Percentiles rank a stretch among this genome's conserved stretches.
Evolutionary conservation across 2,329 filamentous ascomycete species (phyloP).

Genomic region (Emericellopsis atlantica): DNA sequence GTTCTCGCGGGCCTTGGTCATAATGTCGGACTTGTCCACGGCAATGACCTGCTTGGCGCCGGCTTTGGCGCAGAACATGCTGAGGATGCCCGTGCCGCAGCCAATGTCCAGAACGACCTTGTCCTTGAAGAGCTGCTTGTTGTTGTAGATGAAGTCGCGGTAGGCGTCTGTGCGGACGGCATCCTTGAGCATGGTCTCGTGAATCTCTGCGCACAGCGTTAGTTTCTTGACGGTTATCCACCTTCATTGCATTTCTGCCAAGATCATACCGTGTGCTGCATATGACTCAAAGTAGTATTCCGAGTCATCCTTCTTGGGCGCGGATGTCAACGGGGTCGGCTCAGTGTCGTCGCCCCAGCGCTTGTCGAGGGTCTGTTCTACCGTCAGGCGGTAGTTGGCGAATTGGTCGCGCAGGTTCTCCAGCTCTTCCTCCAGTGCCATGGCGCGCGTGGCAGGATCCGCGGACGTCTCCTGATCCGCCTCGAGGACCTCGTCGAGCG

Average conservation of each 20-base stretch:
- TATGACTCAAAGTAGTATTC: slow-evolving; percentile 50
- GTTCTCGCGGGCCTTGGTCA: slow-evolving; percentile 75
- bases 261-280: slow-evolving; percentile 39
- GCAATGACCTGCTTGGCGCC: slow-evolving; percentile 79
- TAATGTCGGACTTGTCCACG: slow-evolving; percentile 86
- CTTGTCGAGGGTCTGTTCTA: slow-evolving; percentile 53
- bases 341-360: slow-evolving; percentile 48
- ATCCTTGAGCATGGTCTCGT: slow-evolving; percentile 94
- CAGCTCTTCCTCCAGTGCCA: slow-evolving; percentile 46
- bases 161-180: slow-evolving; percentile 80
- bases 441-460: slow-evolving; percentile 34
- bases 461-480: slow-evolving; percentile 17
- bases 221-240: not conserved
- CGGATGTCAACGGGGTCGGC: slow-evolving; percentile 8
- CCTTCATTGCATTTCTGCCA: not conserved
- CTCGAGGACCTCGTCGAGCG: slow-evolving; percentile 61
- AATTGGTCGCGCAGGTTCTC: slow-evolving; percentile 48
- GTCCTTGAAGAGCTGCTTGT: slow-evolving; percentile 75
- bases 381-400: slow-evolving; percentile 50
- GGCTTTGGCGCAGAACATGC: slow-evolving; percentile 88
- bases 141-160: slow-evolving; percentile 86
- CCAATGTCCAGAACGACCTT: slow-evolving; percentile 88
- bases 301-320: slow-evolving; percentile 16
- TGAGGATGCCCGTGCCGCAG: slow-evolving; percentile 74
- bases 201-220: slow-evolving; percentile 49